A percentile compares a stretch with the other conserved stretches of the same genome.
phyloP scores from a whole-genome alignment of 2,329 filamentous ascomycete genomes.

The Aspergillus viridinutans region DNA sequence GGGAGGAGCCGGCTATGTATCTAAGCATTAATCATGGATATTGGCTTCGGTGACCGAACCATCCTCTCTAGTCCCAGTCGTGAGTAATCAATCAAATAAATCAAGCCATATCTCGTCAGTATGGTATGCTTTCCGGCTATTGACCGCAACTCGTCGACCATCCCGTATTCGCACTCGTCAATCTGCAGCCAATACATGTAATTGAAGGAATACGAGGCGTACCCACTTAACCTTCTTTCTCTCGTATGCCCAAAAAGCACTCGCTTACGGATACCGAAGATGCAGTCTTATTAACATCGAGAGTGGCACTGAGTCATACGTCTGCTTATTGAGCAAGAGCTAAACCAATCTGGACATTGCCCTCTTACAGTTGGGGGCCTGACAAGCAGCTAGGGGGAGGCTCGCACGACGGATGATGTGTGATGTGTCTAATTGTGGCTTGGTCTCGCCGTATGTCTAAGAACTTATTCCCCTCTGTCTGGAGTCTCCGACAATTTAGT shows the following conservation, averaged over 20 bases:
- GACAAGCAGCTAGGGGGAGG: no score
- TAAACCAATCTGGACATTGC: no score
- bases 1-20: slow-evolving; percentile 26
- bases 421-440: no score
- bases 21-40: slow-evolving; percentile 23
- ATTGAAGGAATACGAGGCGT: not conserved
- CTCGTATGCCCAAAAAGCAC: not conserved
- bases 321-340: no score
- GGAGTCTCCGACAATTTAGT: no score
- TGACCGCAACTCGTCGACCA: not conserved
- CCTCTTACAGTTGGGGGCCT: no score
- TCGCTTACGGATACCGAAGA: no score
- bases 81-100: not conserved
- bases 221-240: not conserved
- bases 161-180: not conserved
- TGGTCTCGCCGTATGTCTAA: no score
- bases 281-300: not conserved
- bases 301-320: no score
- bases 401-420: no score
- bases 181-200: not conserved
- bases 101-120: not conserved
- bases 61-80: not conserved
- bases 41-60: slow-evolving; percentile 19
- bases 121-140: no score
- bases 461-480: no score